These are phyloP conservation scores for Caryopteris hybrid DNA, from an alignment of 305 asterid species.

Conservation along the genomic window DNA sequence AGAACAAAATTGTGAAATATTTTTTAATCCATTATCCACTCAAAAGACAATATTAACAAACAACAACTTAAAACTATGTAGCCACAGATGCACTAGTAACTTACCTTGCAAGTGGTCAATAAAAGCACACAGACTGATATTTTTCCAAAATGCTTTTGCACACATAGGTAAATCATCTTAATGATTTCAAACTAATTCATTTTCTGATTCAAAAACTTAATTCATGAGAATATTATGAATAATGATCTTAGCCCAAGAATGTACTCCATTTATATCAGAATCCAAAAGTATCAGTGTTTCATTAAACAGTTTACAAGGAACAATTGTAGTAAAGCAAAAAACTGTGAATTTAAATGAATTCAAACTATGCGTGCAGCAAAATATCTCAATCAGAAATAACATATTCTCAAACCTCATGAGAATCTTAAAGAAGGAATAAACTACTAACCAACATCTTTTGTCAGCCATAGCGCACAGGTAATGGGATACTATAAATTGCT, in stretches of 20 bases:
- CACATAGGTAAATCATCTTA: background rate
- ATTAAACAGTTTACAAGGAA: no score
- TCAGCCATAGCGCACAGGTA: no score
- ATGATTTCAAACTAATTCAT: background rate
- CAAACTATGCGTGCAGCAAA: no score
- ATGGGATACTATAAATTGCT: no score
- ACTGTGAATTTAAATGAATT: no score
- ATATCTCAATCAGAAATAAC: no score
- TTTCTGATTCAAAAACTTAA: background rate
- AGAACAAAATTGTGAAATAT: background rate
- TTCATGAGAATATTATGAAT: background rate
- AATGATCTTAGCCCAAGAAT: background rate
- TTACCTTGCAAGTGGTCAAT: background rate
- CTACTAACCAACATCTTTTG: no score
- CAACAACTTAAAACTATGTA: background rate
- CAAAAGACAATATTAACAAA: background rate
- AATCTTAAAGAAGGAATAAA: no score
- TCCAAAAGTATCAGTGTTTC: background rate
- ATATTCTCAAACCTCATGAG: no score
- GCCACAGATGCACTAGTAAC: background rate
- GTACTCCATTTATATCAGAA: background rate
- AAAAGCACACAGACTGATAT: background rate
- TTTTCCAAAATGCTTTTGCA: background rate
- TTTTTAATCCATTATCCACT: background rate
- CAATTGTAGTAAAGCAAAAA: no score